Evolutionary conservation across 2,329 filamentous ascomycete genomes (phyloP).

Genomic region (Mariannaea elegans): DNA sequence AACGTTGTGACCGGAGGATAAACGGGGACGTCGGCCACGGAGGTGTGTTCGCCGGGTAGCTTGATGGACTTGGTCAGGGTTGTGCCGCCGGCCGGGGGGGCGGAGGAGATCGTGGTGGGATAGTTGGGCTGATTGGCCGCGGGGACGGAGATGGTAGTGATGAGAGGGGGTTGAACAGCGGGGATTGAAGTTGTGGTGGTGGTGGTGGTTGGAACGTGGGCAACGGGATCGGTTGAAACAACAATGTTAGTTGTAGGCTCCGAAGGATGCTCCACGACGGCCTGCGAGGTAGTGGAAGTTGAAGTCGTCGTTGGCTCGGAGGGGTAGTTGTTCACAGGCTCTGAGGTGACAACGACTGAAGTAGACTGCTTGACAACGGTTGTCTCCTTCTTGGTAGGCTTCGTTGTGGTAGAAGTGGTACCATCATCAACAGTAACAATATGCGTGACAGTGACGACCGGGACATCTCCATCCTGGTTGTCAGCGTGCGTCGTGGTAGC

Average conservation of each 20-base stretch:
- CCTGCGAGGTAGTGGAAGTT: background rate
- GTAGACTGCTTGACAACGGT: background rate
- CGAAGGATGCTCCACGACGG: constrained; percentile 4
- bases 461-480: constrained; percentile 24
- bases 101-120: background rate
- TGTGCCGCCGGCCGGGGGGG: constrained; percentile 23
- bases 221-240: background rate
- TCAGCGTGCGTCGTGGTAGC: constrained; percentile 24
- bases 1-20: background rate
- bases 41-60: constrained; percentile 29
- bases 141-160: constrained; percentile 21
- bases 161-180: background rate
- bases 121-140: constrained; percentile 19
- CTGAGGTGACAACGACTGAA: background rate
- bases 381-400: constrained; percentile 11
- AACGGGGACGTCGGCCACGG: background rate
- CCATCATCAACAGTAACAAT: constrained; percentile 43
- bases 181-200: background rate
- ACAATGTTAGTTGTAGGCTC: background rate
- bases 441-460: constrained; percentile 43
- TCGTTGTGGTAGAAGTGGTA: constrained; percentile 1
- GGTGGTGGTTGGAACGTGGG: background rate
- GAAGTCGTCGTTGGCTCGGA: constrained; percentile 10
- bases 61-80: constrained; percentile 42
- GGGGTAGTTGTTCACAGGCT: background rate